Percentiles rank a stretch among this genome's conserved stretches.
Conservation (phyloP, 2,329 filamentous ascomycete genomes). For the Ophiostoma triangulosporum region DNA sequence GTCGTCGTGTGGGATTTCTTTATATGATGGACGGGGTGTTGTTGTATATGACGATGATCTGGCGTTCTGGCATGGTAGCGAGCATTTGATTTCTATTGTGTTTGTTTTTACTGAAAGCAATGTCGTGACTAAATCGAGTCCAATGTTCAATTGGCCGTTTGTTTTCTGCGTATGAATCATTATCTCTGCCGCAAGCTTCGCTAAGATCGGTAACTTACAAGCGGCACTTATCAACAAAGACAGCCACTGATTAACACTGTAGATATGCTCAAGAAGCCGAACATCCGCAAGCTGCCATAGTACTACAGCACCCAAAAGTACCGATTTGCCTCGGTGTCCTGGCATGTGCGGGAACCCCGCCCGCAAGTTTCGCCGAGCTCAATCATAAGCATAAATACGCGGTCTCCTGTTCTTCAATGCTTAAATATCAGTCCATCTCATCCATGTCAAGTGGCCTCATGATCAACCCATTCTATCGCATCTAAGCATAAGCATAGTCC, state of each 20-base stretch:
- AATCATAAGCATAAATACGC: background rate
- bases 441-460: background rate
- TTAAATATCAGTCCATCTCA: background rate
- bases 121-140: no score
- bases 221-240: no score
- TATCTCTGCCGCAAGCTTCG: no score
- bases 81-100: no score
- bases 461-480: background rate
- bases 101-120: no score
- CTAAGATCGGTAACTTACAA: no score
- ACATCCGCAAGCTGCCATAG: background rate
- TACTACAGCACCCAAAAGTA: background rate
- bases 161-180: no score
- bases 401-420: background rate
- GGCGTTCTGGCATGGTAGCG: no score
- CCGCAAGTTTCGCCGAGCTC: background rate
- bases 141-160: no score
- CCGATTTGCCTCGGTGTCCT: background rate
- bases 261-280: background rate
- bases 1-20: slow-evolving; percentile 68
- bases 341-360: background rate
- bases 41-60: background rate
- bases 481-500: no score
- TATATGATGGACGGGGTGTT: slow-evolving; percentile 22
- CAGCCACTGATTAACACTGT: background rate